These are phyloP conservation scores for Globisporangium perplexum DNA, from an alignment of 352 stramenopile genomes.

Conservation along the genomic window DNA sequence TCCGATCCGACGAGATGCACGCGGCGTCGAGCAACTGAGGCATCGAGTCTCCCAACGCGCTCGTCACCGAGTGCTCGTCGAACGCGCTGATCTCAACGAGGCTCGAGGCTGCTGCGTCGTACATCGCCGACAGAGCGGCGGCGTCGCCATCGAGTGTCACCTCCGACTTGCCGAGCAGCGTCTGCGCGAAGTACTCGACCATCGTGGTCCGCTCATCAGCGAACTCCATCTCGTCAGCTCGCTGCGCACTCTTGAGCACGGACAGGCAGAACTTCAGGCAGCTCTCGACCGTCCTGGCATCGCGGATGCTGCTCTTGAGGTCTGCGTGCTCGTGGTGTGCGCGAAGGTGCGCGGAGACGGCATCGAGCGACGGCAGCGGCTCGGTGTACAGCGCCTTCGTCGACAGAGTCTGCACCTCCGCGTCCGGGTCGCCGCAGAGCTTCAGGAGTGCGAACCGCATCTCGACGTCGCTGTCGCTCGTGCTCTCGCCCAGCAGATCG, in stretches of 20 bases:
- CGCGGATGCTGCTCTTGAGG: slow-evolving; percentile 34
- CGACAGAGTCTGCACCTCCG: slow-evolving; percentile 31
- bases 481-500: slow-evolving; percentile 24
- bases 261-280: slow-evolving; percentile 50
- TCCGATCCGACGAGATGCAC: slow-evolving; percentile 20
- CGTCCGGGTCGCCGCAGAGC: slow-evolving; percentile 27
- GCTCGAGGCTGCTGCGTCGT: slow-evolving; percentile 28
- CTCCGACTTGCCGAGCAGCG: slow-evolving; percentile 21
- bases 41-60: slow-evolving; percentile 14
- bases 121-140: slow-evolving; percentile 11
- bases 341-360: slow-evolving; percentile 23
- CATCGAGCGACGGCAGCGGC: slow-evolving; percentile 29
- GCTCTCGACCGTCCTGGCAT: slow-evolving; percentile 29
- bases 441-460: slow-evolving; percentile 63
- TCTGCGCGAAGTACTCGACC: slow-evolving; percentile 45
- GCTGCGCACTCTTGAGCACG: slow-evolving; percentile 26
- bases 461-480: slow-evolving; percentile 21
- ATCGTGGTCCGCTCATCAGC: slow-evolving; percentile 22
- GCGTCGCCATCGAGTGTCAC: neutral
- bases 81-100: slow-evolving; percentile 30
- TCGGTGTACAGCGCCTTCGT: slow-evolving; percentile 38
- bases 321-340: slow-evolving; percentile 21
- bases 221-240: slow-evolving; percentile 13
- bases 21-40: slow-evolving; percentile 20
- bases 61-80: slow-evolving; percentile 21